A percentile compares a stretch with the other conserved stretches of the same genome.
Evolutionary conservation across 306 rosid genomes (phyloP).

Genomic region (Acacia melanoxylon): DNA sequence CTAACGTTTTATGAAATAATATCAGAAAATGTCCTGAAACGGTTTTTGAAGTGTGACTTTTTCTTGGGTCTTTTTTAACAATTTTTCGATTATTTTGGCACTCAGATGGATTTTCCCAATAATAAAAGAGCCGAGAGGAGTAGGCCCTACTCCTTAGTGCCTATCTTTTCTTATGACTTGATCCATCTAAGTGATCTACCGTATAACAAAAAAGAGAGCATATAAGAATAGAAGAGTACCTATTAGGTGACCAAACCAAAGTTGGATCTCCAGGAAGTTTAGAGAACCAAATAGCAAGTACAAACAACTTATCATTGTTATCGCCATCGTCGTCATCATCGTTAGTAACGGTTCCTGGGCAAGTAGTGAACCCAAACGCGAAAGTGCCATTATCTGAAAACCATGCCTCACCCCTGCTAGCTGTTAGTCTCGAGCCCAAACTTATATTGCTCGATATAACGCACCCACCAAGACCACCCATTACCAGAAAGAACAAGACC

Average conservation of each 20-base stretch:
- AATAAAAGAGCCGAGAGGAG: too few species aligned
- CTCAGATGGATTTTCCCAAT: too few species aligned
- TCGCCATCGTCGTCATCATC: conserved; percentile 1
- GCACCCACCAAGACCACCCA: conserved; percentile 34
- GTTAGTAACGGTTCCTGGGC: conserved; percentile 4
- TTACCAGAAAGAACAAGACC: conserved; percentile 28
- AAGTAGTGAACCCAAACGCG: conserved; percentile 76
- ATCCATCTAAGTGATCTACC: too few species aligned
- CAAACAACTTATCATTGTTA: conserved; percentile 20
- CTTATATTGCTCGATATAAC: conserved; percentile 45
- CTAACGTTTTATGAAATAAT: too few species aligned
- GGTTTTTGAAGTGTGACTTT: too few species aligned
- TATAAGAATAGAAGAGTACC: conserved; percentile 36
- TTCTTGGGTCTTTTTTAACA: too few species aligned
- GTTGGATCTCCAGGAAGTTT: conserved; percentile 77
- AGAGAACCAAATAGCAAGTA: conserved; percentile 79
- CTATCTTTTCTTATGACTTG: too few species aligned
- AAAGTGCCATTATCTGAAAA: conserved; percentile 82
- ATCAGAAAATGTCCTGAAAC: too few species aligned
- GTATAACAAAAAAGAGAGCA: too few species aligned
- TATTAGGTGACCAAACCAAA: conserved; percentile 75
- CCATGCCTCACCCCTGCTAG: conserved; percentile 54
- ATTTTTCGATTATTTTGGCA: too few species aligned
- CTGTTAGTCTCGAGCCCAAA: conserved; percentile 61
- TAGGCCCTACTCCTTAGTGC: too few species aligned